phyloP scores from a whole-genome alignment of 1,284 basidiomycete species.

The Cerioporus squamosus region DNA sequence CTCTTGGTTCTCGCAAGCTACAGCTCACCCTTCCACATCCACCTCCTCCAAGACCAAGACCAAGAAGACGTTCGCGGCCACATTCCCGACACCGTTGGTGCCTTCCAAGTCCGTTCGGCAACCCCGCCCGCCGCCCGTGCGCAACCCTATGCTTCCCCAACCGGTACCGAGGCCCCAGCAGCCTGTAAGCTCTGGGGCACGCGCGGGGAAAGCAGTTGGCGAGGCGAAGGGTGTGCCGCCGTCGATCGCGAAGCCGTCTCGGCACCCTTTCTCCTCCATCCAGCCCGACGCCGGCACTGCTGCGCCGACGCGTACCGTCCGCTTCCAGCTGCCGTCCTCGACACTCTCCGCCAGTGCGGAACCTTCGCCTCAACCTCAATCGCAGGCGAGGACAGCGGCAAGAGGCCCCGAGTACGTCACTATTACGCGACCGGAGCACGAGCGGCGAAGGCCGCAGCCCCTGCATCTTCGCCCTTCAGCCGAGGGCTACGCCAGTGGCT shows the following conservation, averaged over 20 bases:
- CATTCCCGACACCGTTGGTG: background rate
- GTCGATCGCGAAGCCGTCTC: background rate
- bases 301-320: conserved; percentile 1
- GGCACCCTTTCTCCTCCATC: conserved; percentile 11
- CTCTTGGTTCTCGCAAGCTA: background rate
- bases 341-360: background rate
- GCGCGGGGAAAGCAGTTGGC: background rate
- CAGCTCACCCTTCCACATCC: background rate
- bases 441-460: background rate
- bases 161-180: too few species aligned
- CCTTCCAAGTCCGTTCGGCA: background rate
- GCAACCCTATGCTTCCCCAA: background rate
- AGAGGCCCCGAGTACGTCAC: conserved; percentile 6
- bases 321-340: conserved; percentile 5
- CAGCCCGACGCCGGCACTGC: background rate
- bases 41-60: background rate
- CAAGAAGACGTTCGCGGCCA: background rate
- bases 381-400: background rate
- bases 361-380: background rate
- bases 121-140: background rate
- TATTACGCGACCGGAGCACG: background rate
- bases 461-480: background rate
- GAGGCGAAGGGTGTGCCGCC: background rate
- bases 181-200: background rate
- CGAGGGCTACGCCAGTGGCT: background rate